Evolutionary conservation across 257 asterid species (phyloP).

Genomic region (Nicotiana tomentosiformis): DNA sequence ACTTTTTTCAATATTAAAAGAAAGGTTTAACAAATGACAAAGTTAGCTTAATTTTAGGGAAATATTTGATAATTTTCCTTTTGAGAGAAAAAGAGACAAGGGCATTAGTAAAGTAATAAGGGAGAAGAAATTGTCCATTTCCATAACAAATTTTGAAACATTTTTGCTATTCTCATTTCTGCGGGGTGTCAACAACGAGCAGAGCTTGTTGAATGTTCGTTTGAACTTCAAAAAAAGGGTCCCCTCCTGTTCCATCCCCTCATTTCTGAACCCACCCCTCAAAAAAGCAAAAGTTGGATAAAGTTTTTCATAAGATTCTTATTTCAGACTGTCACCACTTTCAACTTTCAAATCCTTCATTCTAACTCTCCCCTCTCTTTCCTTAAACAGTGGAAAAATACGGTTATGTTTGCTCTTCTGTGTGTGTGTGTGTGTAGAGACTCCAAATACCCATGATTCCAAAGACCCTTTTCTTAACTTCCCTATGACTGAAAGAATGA

Average conservation of each 20-base stretch:
- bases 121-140: background rate
- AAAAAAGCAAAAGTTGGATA: slow-evolving; percentile 29
- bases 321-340: slow-evolving; percentile 9
- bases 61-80: too few species aligned
- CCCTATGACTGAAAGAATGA: background rate
- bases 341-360: background rate
- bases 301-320: slow-evolving; percentile 22
- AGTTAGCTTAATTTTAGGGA: too few species aligned
- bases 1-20: too few species aligned
- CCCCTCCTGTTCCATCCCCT: background rate
- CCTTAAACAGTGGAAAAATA: background rate
- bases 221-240: background rate
- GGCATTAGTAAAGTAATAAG: background rate
- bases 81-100: background rate
- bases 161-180: background rate
- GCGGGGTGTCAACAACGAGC: background rate
- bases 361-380: background rate
- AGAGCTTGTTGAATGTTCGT: background rate
- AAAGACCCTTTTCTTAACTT: background rate
- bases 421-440: background rate
- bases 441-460: background rate
- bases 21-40: too few species aligned
- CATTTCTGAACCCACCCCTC: slow-evolving; percentile 13
- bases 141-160: background rate
- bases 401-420: background rate